These are phyloP conservation scores for Blastocystis sp. DNA, from an alignment of 352 stramenopile genomes.

Conservation along the genomic window DNA sequence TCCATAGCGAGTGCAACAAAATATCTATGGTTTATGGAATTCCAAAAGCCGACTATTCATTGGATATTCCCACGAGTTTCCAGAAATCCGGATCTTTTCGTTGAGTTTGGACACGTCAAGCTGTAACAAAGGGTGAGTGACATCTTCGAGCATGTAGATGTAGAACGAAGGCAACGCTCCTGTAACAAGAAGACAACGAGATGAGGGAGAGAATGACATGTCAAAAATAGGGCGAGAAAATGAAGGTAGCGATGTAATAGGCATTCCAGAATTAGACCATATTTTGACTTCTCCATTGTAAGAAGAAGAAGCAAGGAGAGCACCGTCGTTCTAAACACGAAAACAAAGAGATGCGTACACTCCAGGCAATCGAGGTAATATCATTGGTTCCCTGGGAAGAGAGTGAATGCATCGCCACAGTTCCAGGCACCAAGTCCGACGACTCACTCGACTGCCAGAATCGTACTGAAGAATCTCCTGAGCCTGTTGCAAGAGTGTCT, in stretches of 20 bases:
- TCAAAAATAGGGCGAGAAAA: constrained; percentile 15
- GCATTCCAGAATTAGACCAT: background rate
- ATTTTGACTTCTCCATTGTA: constrained; percentile 55
- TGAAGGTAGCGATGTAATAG: background rate
- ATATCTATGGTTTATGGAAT: background rate
- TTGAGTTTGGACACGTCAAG: background rate
- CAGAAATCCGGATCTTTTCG: background rate
- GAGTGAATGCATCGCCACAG: background rate
- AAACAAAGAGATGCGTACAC: background rate
- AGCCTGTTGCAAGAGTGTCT: constrained; percentile 16
- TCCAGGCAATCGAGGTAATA: constrained; percentile 27
- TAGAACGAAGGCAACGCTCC: constrained; percentile 2
- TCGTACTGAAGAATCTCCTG: background rate
- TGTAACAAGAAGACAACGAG: background rate
- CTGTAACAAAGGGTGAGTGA: background rate
- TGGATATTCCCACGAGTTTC: background rate
- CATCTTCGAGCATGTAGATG: background rate
- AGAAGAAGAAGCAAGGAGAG: background rate
- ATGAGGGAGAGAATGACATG: background rate
- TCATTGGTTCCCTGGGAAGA: background rate
- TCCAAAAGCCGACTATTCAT: background rate
- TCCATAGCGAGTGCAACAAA: constrained; percentile 9
- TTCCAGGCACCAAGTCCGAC: background rate
- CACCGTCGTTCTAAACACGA: background rate
- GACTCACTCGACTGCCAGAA: background rate